phyloP scores from a whole-genome alignment of 2,329 filamentous ascomycete genomes.

The Calonectria crousiana region DNA sequence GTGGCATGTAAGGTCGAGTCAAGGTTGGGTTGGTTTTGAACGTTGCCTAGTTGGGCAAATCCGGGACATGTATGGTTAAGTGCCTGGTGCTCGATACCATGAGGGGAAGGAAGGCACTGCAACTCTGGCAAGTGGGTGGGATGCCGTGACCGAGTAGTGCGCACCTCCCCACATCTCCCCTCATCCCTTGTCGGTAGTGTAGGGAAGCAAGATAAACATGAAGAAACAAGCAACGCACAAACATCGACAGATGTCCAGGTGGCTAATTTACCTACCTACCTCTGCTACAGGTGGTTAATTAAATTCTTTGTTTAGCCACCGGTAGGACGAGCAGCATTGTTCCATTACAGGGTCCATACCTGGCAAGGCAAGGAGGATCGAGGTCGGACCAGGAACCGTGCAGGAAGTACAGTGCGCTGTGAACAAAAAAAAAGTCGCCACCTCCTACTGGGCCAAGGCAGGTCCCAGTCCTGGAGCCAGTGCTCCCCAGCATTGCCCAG shows the following conservation, averaged over 20 bases:
- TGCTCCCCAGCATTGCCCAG: not conserved
- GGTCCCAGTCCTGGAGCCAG: not conserved
- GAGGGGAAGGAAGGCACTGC: conserved; percentile 2
- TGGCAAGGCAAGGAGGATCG: conserved; percentile 2
- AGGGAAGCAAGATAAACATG: conserved; percentile 4
- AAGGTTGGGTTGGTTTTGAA: conserved; percentile 21
- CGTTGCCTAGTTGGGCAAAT: conserved; percentile 10
- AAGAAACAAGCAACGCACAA: conserved; percentile 8
- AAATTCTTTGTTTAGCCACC: conserved; percentile 7
- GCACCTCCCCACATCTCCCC: not conserved
- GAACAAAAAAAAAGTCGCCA: not conserved
- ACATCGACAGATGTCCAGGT: not conserved
- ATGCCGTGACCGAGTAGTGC: not conserved
- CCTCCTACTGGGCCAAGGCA: not conserved
- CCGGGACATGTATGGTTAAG: conserved; percentile 1
- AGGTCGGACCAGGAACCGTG: not conserved
- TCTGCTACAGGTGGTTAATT: conserved; percentile 4
- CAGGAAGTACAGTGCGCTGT: conserved; percentile 1
- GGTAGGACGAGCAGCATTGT: conserved; percentile 7
- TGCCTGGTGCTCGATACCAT: conserved; percentile 3
- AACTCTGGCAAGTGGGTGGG: conserved; percentile 4
- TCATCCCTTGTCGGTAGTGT: conserved; percentile 5
- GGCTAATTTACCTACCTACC: conserved; percentile 9
- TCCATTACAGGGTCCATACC: conserved; percentile 1
- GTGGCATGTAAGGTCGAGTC: conserved; percentile 19